phyloP scores from a whole-genome alignment of 257 asterid species.

The Primulina tabacum region DNA sequence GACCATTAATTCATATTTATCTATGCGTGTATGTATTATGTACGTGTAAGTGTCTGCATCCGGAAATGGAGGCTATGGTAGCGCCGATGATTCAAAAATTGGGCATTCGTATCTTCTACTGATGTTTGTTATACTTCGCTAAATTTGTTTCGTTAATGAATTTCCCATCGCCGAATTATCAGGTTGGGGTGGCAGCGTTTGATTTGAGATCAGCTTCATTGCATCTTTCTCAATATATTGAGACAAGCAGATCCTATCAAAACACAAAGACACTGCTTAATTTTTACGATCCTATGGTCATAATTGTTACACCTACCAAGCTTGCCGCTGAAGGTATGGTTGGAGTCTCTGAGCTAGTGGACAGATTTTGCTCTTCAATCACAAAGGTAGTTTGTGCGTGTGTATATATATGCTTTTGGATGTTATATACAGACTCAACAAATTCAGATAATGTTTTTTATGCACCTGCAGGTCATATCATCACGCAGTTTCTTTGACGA shows the following conservation, averaged over 20 bases:
- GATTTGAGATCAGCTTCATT: constrained; percentile 93
- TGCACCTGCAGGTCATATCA: constrained; percentile 56
- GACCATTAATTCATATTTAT: background rate
- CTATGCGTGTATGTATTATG: background rate
- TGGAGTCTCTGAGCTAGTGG: constrained; percentile 89
- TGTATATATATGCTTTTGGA: constrained; percentile 13
- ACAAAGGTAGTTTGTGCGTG: constrained; percentile 50
- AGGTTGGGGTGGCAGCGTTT: constrained; percentile 98
- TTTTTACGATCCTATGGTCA: constrained; percentile 83
- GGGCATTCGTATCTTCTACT: constrained; percentile 3
- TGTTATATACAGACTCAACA: constrained; percentile 7
- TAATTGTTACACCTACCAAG: constrained; percentile 81
- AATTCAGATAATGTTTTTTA: constrained; percentile 24
- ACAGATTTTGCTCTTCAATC: constrained; percentile 62
- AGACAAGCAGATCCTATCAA: constrained; percentile 90
- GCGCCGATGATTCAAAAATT: constrained; percentile 2
- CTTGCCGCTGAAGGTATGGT: constrained; percentile 90
- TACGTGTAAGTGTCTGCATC: background rate
- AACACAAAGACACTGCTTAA: constrained; percentile 87
- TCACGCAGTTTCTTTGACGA: constrained; percentile 94
- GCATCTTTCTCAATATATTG: constrained; percentile 95
- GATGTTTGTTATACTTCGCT: constrained; percentile 9
- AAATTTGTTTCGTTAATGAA: constrained; percentile 17
- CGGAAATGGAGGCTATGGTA: background rate
- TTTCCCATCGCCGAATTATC: constrained; percentile 15